Percentiles rank a stretch among this genome's conserved stretches.
phyloP scores from a whole-genome alignment of 495 filamentous ascomycete genomes.

The Neurospora sp. region DNA sequence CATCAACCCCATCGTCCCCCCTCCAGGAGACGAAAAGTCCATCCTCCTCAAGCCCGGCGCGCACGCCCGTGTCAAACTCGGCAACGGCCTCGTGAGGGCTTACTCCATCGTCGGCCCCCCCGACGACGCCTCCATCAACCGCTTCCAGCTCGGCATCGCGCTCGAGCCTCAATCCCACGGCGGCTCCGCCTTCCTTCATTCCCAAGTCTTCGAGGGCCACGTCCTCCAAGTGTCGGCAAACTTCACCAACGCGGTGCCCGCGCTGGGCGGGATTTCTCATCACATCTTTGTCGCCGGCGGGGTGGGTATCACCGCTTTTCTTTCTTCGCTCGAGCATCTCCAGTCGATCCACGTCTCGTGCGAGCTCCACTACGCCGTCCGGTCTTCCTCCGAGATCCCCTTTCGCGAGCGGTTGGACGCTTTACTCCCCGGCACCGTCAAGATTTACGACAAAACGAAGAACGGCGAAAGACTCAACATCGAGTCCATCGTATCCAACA shows the following conservation, averaged over 20 bases:
- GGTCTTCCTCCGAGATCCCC: conserved; percentile 29
- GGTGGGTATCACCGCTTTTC: conserved; percentile 44
- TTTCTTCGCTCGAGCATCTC: conserved; percentile 24
- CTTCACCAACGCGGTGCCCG: conserved; percentile 27
- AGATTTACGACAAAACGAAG: conserved; percentile 34
- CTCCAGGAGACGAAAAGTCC: neutral
- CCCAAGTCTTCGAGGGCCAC: conserved; percentile 33
- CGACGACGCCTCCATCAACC: conserved; percentile 6
- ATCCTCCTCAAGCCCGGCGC: conserved; percentile 20
- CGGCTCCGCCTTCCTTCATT: conserved; percentile 38
- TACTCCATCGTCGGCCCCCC: conserved; percentile 37
- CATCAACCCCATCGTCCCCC: neutral
- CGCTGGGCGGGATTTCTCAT: too few species aligned
- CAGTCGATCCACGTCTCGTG: conserved; percentile 32
- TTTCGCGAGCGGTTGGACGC: too few species aligned
- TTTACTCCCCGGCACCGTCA: conserved; percentile 14
- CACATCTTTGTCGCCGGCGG: conserved; percentile 43
- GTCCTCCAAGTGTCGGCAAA: conserved; percentile 31
- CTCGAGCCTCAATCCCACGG: conserved; percentile 35
- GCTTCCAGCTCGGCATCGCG: conserved; percentile 38
- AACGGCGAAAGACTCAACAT: conserved; percentile 33
- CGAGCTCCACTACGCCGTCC: conserved; percentile 39
- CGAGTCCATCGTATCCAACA: conserved; percentile 22
- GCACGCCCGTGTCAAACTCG: conserved; percentile 36
- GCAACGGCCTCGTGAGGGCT: conserved; percentile 32